Percentiles rank a stretch among this genome's conserved stretches.
Evolutionary conservation across 2,329 filamentous ascomycete genomes (phyloP).

Genomic region (Colletotrichum filicis): DNA sequence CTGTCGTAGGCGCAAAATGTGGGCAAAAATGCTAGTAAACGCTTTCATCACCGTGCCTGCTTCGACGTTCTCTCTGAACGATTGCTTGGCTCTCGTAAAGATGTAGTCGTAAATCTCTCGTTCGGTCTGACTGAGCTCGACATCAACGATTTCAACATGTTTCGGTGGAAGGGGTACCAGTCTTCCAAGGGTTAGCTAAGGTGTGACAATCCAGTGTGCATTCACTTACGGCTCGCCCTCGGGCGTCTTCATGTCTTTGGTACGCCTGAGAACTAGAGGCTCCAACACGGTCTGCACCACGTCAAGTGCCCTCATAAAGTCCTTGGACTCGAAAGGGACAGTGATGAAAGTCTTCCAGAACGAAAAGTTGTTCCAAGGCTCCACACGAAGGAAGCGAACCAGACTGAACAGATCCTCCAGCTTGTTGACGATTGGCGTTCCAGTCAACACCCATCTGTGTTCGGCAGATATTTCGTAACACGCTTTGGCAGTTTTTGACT

Average conservation of each 20-base stretch:
- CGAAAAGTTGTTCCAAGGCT: constrained; percentile 98
- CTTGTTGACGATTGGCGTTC: constrained; percentile 96
- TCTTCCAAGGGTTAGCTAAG: constrained; percentile 35
- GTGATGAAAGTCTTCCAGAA: constrained; percentile 99
- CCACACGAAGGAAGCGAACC: constrained; percentile 90
- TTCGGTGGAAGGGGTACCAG: constrained; percentile 86
- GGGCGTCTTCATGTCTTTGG: constrained; percentile 98
- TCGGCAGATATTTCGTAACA: constrained; percentile 89
- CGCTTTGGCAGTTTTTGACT: constrained; percentile 93
- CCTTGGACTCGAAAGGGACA: constrained; percentile 93
- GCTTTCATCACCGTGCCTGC: constrained; percentile 94
- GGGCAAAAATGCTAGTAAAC: constrained; percentile 96
- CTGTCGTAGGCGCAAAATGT: constrained; percentile 91
- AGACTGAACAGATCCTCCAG: constrained; percentile 95
- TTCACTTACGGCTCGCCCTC: constrained; percentile 67
- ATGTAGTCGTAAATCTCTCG: constrained; percentile 94
- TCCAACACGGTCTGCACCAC: constrained; percentile 98
- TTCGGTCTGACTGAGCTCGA: constrained; percentile 87
- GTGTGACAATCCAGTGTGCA: no score
- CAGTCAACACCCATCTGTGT: constrained; percentile 93
- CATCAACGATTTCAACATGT: constrained; percentile 84
- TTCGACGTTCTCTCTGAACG: constrained; percentile 88
- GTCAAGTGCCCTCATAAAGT: constrained; percentile 92
- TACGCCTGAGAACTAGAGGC: constrained; percentile 92
- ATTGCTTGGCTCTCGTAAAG: constrained; percentile 82